Conservation (phyloP, 2,329 filamentous ascomycete genomes). For the Dryadomyces quercus-mongolicae region DNA sequence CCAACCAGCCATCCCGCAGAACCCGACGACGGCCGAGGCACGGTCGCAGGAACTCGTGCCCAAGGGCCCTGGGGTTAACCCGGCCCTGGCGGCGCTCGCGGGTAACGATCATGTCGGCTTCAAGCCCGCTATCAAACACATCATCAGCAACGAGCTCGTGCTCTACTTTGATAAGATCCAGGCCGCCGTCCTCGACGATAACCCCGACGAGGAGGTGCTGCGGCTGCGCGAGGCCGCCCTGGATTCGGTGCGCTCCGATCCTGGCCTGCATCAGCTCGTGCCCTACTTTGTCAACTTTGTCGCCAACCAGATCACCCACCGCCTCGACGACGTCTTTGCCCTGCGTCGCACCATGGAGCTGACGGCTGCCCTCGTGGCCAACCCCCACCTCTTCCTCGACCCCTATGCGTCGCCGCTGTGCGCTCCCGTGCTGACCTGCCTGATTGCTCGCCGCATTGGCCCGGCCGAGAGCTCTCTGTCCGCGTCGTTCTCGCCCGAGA, state of each 20-base stretch:
- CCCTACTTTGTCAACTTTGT: constrained; percentile 97
- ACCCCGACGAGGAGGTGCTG: constrained; percentile 63
- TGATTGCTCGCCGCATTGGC: constrained; percentile 67
- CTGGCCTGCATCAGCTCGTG: constrained; percentile 86
- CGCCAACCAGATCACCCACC: constrained; percentile 90
- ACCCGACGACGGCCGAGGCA: constrained; percentile 77
- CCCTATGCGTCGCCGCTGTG: constrained; percentile 56
- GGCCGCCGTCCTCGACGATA: constrained; percentile 75
- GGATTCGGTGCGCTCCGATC: constrained; percentile 75
- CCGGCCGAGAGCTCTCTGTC: constrained; percentile 20
- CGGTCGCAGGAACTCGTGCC: constrained; percentile 75
- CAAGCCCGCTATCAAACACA: constrained; percentile 88
- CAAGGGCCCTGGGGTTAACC: constrained; percentile 81
- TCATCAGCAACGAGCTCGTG: constrained; percentile 89
- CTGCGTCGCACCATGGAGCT: constrained; percentile 89
- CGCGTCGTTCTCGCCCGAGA: constrained; percentile 24
- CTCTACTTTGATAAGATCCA: constrained; percentile 96
- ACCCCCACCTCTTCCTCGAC: constrained; percentile 63
- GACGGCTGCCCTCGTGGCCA: constrained; percentile 71
- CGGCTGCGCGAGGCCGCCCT: constrained; percentile 72
- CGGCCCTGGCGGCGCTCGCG: constrained; percentile 68
- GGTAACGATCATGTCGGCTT: constrained; percentile 75
- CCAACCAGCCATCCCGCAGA: constrained; percentile 91
- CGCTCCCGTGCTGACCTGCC: constrained; percentile 80
- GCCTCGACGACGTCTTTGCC: constrained; percentile 78